Percentiles rank a stretch among this genome's conserved stretches.
phyloP scores from a whole-genome alignment of 306 rosid species.

The Lupinus albus region DNA sequence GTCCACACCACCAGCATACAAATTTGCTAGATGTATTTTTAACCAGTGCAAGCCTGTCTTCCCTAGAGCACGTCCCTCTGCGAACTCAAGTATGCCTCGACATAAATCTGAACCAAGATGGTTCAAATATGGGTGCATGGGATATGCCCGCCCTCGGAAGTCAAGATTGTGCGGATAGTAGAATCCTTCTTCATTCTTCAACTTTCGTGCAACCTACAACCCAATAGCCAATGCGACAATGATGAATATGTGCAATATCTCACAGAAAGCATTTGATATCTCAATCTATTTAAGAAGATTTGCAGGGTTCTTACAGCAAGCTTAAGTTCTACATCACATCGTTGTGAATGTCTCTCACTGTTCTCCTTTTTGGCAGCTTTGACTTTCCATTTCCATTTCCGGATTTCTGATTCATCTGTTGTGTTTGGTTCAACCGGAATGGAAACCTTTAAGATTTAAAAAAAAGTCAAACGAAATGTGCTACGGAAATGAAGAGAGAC shows the following conservation, averaged over 20 bases:
- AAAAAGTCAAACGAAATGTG: conserved; percentile 23
- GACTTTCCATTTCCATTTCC: conserved; percentile 91
- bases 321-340: conserved; percentile 90
- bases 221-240: conserved; percentile 37
- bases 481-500: background rate
- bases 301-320: conserved; percentile 73
- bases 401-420: conserved; percentile 72
- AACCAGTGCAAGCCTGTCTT: conserved; percentile 87
- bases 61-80: conserved; percentile 87
- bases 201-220: conserved; percentile 86
- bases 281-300: conserved; percentile 25
- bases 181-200: conserved; percentile 95
- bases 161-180: conserved; percentile 97
- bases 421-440: conserved; percentile 79
- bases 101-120: conserved; percentile 98
- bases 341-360: conserved; percentile 81
- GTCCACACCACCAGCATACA: conserved; percentile 91
- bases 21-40: conserved; percentile 94
- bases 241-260: conserved; percentile 25
- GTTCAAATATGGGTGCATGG: conserved; percentile 92
- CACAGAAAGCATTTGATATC: conserved; percentile 25
- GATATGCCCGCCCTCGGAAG: conserved; percentile 97
- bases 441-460: conserved; percentile 55
- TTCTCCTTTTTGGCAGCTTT: conserved; percentile 74
- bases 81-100: conserved; percentile 90